Percentiles rank a stretch among this genome's conserved stretches.
Conservation (phyloP, 2,329 filamentous ascomycete genomes). For the Pseudogymnoascus sp. region DNA sequence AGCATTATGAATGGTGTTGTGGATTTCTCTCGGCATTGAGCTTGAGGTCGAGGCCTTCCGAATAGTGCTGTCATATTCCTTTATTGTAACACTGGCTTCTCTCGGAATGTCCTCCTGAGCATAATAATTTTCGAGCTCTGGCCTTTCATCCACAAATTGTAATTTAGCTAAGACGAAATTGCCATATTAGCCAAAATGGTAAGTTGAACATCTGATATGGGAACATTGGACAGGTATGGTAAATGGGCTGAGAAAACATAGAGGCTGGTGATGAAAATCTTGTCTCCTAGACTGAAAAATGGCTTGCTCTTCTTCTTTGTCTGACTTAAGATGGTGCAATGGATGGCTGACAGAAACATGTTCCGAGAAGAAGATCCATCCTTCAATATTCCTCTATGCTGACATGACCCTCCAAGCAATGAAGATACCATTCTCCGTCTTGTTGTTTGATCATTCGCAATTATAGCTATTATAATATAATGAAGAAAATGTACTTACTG, state of each 20-base stretch:
- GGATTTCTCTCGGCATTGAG: neutral
- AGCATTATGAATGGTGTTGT: neutral
- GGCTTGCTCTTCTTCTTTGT: neutral
- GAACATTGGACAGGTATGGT: neutral
- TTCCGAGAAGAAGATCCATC: neutral
- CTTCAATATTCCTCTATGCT: neutral
- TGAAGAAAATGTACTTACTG: conserved; percentile 16
- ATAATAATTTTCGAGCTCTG: neutral
- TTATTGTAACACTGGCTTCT: neutral
- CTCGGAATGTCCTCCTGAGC: neutral
- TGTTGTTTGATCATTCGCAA: neutral
- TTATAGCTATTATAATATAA: conserved; percentile 3
- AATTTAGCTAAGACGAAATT: neutral
- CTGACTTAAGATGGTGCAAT: neutral
- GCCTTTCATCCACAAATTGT: neutral
- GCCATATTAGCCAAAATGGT: neutral
- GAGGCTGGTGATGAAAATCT: neutral
- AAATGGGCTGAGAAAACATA: neutral
- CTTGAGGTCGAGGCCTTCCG: neutral
- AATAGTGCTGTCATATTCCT: neutral
- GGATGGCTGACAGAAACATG: neutral
- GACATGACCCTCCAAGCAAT: neutral
- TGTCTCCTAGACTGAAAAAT: neutral
- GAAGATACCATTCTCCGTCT: neutral
- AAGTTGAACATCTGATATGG: neutral